Percentiles rank a stretch among this genome's conserved stretches.
These are phyloP conservation scores for Rosa lucieae DNA, from an alignment of 306 rosid species.

Conservation along the genomic window DNA sequence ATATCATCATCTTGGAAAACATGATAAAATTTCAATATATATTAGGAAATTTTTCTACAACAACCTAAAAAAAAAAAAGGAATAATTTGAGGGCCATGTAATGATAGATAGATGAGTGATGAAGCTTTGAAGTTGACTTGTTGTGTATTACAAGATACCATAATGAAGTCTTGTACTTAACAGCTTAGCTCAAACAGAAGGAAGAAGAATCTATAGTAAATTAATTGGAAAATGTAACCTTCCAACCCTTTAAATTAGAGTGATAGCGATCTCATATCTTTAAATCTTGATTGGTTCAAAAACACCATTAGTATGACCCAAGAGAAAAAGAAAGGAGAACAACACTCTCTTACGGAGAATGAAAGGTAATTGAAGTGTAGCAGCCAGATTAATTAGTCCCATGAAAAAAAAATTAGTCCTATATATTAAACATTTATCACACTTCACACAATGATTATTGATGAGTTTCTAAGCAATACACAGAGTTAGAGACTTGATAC, in stretches of 20 bases:
- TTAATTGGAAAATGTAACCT: neutral
- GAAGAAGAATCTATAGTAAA: neutral
- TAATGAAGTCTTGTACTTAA: conserved; percentile 3
- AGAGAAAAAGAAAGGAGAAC: neutral
- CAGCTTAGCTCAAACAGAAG: neutral
- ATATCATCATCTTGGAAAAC: neutral
- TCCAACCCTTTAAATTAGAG: neutral
- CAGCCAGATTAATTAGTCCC: neutral
- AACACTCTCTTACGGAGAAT: neutral
- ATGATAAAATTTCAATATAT: no score
- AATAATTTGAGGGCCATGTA: neutral
- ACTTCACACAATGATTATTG: neutral
- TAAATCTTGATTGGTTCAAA: neutral
- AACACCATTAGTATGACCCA: neutral
- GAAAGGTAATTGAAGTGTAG: neutral
- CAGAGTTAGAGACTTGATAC: neutral
- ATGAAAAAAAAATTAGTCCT: no score
- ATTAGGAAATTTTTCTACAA: no score
- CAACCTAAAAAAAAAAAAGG: no score
- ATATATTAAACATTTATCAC: neutral
- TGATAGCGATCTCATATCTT: neutral
- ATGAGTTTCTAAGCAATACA: neutral
- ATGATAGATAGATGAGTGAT: neutral
- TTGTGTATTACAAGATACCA: conserved; percentile 23
- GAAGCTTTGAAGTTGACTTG: conserved; percentile 17